Percentiles rank a stretch among this genome's conserved stretches.
Evolutionary conservation across 768 basidiomycete species (phyloP).

Genomic region (Naematelia aurantialba): DNA sequence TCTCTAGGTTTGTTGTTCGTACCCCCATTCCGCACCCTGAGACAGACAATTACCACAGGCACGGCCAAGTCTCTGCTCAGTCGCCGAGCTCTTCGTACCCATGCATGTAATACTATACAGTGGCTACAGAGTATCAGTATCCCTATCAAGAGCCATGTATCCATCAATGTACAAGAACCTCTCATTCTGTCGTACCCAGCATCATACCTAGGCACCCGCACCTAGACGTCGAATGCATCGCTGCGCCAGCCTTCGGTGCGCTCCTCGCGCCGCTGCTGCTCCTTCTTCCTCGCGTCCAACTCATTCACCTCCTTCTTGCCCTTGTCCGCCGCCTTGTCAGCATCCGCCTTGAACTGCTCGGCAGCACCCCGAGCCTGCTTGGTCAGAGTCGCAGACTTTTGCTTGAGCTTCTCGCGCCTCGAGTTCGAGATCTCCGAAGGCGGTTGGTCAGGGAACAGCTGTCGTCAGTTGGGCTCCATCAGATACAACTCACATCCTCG

Average conservation of each 20-base stretch:
- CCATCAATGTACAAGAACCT: not conserved
- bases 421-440: constrained; percentile 41
- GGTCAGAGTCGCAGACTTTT: constrained; percentile 31
- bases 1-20: not conserved
- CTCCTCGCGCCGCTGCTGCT: constrained; percentile 41
- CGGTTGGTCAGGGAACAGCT: constrained; percentile 50
- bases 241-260: constrained; percentile 47
- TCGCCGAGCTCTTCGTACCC: too few species aligned
- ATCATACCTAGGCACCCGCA: too few species aligned
- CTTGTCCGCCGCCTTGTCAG: constrained; percentile 38
- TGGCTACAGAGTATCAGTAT: too few species aligned
- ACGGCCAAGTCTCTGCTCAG: not conserved
- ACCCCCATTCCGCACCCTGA: too few species aligned
- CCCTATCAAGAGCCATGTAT: not conserved
- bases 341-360: constrained; percentile 38
- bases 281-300: constrained; percentile 34
- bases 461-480: not conserved
- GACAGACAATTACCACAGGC: not conserved
- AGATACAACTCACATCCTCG: constrained; percentile 43
- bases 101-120: too few species aligned
- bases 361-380: constrained; percentile 39
- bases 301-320: constrained; percentile 44
- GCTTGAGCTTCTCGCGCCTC: constrained; percentile 42
- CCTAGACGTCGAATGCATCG: constrained; percentile 47
- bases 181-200: not conserved